Conservation (phyloP, 2,329 filamentous ascomycete genomes). For the Diaporthe vexans region DNA sequence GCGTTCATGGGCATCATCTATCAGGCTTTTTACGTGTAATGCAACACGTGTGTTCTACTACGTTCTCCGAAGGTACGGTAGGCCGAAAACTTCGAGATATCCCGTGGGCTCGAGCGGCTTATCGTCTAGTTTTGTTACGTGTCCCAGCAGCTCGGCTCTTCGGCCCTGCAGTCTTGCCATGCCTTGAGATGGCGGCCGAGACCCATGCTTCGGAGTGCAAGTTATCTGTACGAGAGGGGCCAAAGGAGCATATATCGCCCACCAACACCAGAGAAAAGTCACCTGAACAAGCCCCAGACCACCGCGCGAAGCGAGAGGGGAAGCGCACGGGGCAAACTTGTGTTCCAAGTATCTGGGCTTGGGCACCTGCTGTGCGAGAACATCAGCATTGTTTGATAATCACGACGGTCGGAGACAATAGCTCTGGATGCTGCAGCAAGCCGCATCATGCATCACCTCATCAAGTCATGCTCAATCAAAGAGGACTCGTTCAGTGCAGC, state of each 20-base stretch:
- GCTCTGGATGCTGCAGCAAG: background rate
- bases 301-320: background rate
- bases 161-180: background rate
- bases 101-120: slow-evolving; percentile 33
- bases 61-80: slow-evolving; percentile 40
- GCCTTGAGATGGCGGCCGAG: background rate
- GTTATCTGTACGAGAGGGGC: background rate
- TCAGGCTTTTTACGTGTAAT: slow-evolving; percentile 42
- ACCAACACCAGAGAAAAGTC: background rate
- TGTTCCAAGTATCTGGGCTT: background rate
- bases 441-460: background rate
- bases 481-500: background rate
- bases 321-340: background rate
- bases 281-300: background rate
- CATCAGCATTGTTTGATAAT: background rate
- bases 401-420: background rate
- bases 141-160: background rate
- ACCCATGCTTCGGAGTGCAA: background rate
- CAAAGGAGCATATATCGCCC: background rate
- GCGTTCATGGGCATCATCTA: slow-evolving; percentile 43
- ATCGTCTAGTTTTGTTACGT: slow-evolving; percentile 5
- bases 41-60: slow-evolving; percentile 43
- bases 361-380: background rate
- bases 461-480: background rate
- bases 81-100: slow-evolving; percentile 41